Base-by-base conservation (phyloP, 352 stramenopile genomes). In the Phytophthora sp. region DNA sequence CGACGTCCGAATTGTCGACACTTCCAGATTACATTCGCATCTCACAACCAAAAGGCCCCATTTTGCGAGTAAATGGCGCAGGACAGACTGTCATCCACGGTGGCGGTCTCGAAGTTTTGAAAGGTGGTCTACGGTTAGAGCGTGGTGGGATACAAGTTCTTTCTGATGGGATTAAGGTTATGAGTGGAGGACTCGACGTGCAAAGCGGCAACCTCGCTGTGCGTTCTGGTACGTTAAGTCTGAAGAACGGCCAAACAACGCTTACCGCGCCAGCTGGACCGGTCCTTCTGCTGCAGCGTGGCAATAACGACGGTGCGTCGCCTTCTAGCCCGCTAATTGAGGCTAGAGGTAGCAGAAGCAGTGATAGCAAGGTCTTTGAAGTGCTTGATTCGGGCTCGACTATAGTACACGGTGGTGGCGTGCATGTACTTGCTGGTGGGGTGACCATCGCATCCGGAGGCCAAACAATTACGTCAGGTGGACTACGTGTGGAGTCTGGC, bases 61-160 rank as follows among this genome's bases (percentile, higher is more conserved):
- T 93, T 13, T 74, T 93, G 5, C 80, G 82, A 21, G 73, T 93
- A 13, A 86, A 52, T 16, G 74, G 76, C 16, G 47, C 66, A 8
- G 82, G 84, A 2, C 77, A 76, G n/a, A 82, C 84, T 0, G 69
- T 89, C 2, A 80, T 90, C 11, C 70, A 88, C 29, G 63, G 82
- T 29, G 83, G 80, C 16, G 83, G 83, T 0, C 50, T 91, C 8
- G 83, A 89, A 20, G 74, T 91, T 16, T 57, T 89, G 15, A 74
- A 78, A 12, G 83, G 83, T 18, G 83, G 81, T 18, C 20, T 90
- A n/a, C 74, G 74, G 27, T 72, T 91, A 8, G 71, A 89, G 35
- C 70, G 77, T 7, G 83, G 83, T 6, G 83, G 83, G 2, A 49
- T 91, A 5, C 71, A 89, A 29, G 80, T 92, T 24, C 74, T 89